Percentiles rank a stretch among this genome's conserved stretches.
Conservation (phyloP, 1,139 yeast species). For the Blastobotrys buckinghamii region DNA sequence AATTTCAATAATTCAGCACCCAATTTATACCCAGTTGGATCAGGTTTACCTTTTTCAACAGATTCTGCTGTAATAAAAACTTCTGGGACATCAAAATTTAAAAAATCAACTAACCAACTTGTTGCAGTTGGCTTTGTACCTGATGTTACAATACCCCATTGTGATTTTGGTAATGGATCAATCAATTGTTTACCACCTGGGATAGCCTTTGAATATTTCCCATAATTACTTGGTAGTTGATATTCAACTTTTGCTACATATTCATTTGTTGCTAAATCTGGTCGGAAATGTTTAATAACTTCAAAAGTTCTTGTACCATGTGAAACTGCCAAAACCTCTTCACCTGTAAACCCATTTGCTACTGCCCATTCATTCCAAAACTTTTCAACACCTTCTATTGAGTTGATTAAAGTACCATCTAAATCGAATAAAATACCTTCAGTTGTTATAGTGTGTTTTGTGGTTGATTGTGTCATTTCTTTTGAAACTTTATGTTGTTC, state of each 20-base stretch:
- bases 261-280: slow-evolving; percentile 58
- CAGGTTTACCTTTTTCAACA: slow-evolving; percentile 69
- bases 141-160: slow-evolving; percentile 77
- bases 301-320: slow-evolving; percentile 80
- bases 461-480: neutral
- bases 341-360: slow-evolving; percentile 63
- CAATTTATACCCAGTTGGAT: slow-evolving; percentile 67
- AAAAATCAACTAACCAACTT: slow-evolving; percentile 56
- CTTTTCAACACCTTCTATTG: slow-evolving; percentile 71
- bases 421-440: slow-evolving; percentile 55
- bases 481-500: neutral
- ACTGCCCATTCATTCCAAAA: slow-evolving; percentile 68
- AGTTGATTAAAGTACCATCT: slow-evolving; percentile 75
- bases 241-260: slow-evolving; percentile 63
- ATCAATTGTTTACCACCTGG: slow-evolving; percentile 64
- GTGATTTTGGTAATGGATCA: slow-evolving; percentile 34
- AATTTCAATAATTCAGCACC: slow-evolving; percentile 48
- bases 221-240: slow-evolving; percentile 60
- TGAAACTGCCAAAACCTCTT: slow-evolving; percentile 59
- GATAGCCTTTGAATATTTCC: slow-evolving; percentile 61
- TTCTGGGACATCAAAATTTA: slow-evolving; percentile 52
- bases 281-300: slow-evolving; percentile 64
- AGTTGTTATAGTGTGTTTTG: slow-evolving; percentile 11
- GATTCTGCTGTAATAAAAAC: slow-evolving; percentile 71
- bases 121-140: slow-evolving; percentile 69